Percentiles rank a stretch among this genome's conserved stretches.
phyloP scores from a whole-genome alignment of 2,329 filamentous ascomycete species.

The Myriosclerotinia scirpicola region DNA sequence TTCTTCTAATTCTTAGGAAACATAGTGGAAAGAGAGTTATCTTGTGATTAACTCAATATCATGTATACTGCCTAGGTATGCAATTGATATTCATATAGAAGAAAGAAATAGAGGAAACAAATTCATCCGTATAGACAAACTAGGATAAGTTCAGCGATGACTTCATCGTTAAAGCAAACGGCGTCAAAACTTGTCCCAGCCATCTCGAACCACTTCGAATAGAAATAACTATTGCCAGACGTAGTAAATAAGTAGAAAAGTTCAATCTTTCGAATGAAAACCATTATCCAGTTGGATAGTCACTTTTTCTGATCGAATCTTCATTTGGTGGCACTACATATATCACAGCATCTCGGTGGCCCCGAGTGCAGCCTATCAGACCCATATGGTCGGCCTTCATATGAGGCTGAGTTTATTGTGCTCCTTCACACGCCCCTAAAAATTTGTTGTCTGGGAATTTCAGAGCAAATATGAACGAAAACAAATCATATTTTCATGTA shows the following conservation, averaged over 20 bases:
- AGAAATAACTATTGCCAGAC: not conserved
- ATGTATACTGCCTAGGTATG: too few species aligned
- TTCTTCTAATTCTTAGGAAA: not conserved
- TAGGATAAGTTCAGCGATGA: not conserved
- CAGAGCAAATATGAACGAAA: not conserved
- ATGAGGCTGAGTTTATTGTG: slow-evolving; percentile 9
- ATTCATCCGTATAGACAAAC: not conserved
- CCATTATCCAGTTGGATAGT: not conserved
- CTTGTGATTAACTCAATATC: not conserved
- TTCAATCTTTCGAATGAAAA: not conserved
- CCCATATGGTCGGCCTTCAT: not conserved
- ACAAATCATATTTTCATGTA: not conserved
- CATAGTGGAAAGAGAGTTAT: not conserved
- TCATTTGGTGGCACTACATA: slow-evolving; percentile 9
- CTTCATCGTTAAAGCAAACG: slow-evolving; percentile 5
- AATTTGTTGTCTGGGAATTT: not conserved
- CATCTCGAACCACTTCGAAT: not conserved
- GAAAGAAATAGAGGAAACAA: not conserved
- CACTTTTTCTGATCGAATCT: not conserved
- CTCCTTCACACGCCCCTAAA: not conserved
- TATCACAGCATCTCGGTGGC: slow-evolving; percentile 9
- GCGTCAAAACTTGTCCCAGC: not conserved
- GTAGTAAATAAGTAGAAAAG: too few species aligned
- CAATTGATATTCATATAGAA: too few species aligned
- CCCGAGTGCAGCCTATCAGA: slow-evolving; percentile 14